These are phyloP conservation scores for Solanum virginianum DNA, from an alignment of 257 asterid genomes.

Conservation along the genomic window DNA sequence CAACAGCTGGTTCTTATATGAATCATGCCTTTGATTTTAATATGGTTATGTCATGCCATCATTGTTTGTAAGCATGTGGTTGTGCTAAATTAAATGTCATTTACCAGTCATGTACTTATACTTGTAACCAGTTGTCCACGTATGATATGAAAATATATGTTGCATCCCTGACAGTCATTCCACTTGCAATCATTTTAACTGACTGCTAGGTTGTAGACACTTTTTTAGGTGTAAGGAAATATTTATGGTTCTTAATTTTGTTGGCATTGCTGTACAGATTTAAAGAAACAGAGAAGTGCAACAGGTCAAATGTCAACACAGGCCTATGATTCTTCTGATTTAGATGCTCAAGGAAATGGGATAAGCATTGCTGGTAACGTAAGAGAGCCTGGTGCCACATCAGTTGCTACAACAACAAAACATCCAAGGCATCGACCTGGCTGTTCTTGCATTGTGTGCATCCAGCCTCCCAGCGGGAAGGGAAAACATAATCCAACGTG, in stretches of 20 bases:
- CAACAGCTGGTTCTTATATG: not conserved
- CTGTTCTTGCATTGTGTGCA: conserved; percentile 97
- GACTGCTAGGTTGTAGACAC: not conserved
- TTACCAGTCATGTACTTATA: not conserved
- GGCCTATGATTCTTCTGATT: conserved; percentile 27
- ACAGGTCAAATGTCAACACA: conserved; percentile 27
- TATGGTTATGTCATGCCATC: not conserved
- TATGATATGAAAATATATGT: not conserved
- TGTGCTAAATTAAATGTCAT: not conserved
- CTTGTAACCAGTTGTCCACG: not conserved
- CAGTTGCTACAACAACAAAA: conserved; percentile 67
- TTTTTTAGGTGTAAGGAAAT: not conserved
- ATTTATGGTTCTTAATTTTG: not conserved
- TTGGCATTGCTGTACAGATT: conserved; percentile 23
- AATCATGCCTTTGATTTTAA: not conserved
- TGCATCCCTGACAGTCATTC: not conserved
- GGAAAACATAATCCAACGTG: conserved; percentile 97
- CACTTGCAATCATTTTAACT: not conserved
- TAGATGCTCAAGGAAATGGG: conserved; percentile 26
- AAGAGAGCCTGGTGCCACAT: conserved; percentile 36
- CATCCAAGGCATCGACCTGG: conserved; percentile 98
- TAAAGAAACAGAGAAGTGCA: conserved; percentile 35
- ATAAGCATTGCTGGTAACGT: conserved; percentile 22
- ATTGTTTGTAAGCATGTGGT: not conserved
- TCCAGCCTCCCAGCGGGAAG: conserved; percentile 98